Evolutionary conservation across 805 yeast genomes (phyloP).

Genomic region (Hemisphaericaspora nanyangensis): DNA sequence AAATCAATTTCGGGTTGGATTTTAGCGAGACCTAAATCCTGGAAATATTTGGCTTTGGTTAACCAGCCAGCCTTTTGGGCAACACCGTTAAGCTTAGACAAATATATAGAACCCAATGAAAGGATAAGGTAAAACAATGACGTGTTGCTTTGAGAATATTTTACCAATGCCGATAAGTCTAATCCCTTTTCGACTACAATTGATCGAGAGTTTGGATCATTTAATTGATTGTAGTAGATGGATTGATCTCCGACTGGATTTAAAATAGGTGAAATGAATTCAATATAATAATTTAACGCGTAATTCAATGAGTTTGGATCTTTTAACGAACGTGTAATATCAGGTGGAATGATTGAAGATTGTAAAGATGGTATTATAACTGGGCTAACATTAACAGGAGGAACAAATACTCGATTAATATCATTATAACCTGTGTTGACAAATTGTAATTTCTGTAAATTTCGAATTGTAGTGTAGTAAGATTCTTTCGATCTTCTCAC

Average conservation of each 20-base stretch:
- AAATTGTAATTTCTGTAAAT: slow-evolving; percentile 13
- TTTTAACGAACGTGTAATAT: slow-evolving; percentile 8
- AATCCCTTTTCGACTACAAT: slow-evolving; percentile 22
- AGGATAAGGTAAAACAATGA: slow-evolving; percentile 21
- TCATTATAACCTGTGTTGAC: slow-evolving; percentile 16
- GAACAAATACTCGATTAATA: slow-evolving; percentile 5
- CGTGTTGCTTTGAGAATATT: slow-evolving; percentile 20
- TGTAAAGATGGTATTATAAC: slow-evolving; percentile 10
- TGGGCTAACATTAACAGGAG: not conserved
- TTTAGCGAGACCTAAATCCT: slow-evolving; percentile 13
- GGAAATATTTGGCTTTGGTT: slow-evolving; percentile 13
- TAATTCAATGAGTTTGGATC: slow-evolving; percentile 14
- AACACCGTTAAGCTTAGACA: slow-evolving; percentile 13
- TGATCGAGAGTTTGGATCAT: slow-evolving; percentile 2
- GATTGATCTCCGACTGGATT: slow-evolving; percentile 20
- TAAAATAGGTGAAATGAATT: slow-evolving; percentile 24
- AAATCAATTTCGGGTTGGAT: slow-evolving; percentile 8
- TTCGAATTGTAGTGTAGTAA: slow-evolving; percentile 12
- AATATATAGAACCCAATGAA: slow-evolving; percentile 22
- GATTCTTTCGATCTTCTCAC: slow-evolving; percentile 11
- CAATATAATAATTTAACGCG: slow-evolving; percentile 23
- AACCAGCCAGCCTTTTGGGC: slow-evolving; percentile 15
- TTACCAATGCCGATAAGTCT: slow-evolving; percentile 17
- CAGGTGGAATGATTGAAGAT: slow-evolving; percentile 21
- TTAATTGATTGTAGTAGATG: slow-evolving; percentile 6